Percentiles rank a stretch among this genome's conserved stretches.
These are phyloP conservation scores for Asterochloris sp. DNA, from an alignment of 139 green algal genomes.

Conservation along the genomic window DNA sequence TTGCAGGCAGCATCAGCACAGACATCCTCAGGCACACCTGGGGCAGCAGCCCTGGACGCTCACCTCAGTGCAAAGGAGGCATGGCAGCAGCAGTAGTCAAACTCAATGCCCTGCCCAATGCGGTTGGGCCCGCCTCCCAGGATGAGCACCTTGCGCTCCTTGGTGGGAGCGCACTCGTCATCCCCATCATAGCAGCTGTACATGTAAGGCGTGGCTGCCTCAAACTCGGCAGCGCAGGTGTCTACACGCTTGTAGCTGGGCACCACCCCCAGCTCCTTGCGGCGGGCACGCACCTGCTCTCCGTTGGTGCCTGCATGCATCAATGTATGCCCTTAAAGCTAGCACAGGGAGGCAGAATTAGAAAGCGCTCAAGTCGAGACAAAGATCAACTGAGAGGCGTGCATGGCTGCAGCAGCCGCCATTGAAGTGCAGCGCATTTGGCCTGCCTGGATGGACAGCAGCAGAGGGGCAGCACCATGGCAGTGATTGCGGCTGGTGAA, in stretches of 20 bases:
- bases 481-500: too few species aligned
- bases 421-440: too few species aligned
- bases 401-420: too few species aligned
- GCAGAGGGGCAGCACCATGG: too few species aligned
- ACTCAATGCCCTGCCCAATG: slow-evolving; percentile 99
- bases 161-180: slow-evolving; percentile 76
- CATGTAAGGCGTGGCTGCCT: slow-evolving; percentile 97
- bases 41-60: neutral
- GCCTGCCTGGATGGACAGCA: too few species aligned
- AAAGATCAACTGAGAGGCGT: too few species aligned
- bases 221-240: slow-evolving; percentile 99
- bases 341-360: too few species aligned
- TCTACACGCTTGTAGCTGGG: slow-evolving; percentile 95
- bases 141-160: slow-evolving; percentile 90
- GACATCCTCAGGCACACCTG: neutral
- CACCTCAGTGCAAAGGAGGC: slow-evolving; percentile 89
- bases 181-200: slow-evolving; percentile 89
- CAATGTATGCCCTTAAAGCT: neutral
- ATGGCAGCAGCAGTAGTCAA: slow-evolving; percentile 99
- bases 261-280: slow-evolving; percentile 70
- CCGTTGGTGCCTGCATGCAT: slow-evolving; percentile 28
- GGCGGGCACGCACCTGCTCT: slow-evolving; percentile 53
- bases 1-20: too few species aligned
- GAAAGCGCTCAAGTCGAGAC: too few species aligned
- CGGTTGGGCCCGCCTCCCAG: slow-evolving; percentile 98